These are phyloP conservation scores for Sphaerosporella brunnea DNA, from an alignment of 495 filamentous ascomycete species.

Conservation along the genomic window DNA sequence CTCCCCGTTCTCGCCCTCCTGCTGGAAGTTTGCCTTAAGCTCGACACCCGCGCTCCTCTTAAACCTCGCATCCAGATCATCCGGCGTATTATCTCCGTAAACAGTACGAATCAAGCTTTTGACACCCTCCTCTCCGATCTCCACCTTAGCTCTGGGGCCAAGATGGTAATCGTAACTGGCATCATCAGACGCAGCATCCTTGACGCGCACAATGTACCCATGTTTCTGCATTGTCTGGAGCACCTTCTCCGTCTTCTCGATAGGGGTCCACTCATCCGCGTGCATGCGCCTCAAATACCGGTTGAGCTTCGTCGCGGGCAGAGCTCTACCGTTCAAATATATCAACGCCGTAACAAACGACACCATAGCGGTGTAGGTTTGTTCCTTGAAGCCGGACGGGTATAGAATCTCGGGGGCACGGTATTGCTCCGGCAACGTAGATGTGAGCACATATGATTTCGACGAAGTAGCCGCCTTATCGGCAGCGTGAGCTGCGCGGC, in stretches of 20 bases:
- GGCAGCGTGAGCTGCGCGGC: constrained; percentile 46
- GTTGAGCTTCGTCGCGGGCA: constrained; percentile 54
- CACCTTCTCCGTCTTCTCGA: constrained; percentile 59
- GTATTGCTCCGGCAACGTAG: constrained; percentile 46
- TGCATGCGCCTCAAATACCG: constrained; percentile 62
- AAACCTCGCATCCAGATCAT: constrained; percentile 37
- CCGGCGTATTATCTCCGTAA: constrained; percentile 32
- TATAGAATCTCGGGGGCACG: constrained; percentile 45
- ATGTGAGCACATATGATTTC: constrained; percentile 59
- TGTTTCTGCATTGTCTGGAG: constrained; percentile 60
- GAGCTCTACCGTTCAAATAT: constrained; percentile 46
- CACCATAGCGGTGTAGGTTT: constrained; percentile 62
- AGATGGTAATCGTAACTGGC: constrained; percentile 25
- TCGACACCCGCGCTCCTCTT: constrained; percentile 37
- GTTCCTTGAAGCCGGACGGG: constrained; percentile 48
- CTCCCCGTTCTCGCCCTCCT: neutral
- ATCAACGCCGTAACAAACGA: constrained; percentile 64
- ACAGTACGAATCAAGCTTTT: constrained; percentile 47
- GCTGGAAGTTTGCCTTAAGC: neutral
- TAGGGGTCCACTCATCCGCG: constrained; percentile 51
- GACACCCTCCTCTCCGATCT: constrained; percentile 58
- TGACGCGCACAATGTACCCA: constrained; percentile 61
- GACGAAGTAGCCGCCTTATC: constrained; percentile 35
- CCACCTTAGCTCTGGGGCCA: constrained; percentile 57
- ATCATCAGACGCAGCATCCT: constrained; percentile 45